A percentile compares a stretch with the other conserved stretches of the same genome.
These are phyloP conservation scores for Conticribra weissflogii DNA, from an alignment of 108 stramenopile genomes.

Conservation along the genomic window DNA sequence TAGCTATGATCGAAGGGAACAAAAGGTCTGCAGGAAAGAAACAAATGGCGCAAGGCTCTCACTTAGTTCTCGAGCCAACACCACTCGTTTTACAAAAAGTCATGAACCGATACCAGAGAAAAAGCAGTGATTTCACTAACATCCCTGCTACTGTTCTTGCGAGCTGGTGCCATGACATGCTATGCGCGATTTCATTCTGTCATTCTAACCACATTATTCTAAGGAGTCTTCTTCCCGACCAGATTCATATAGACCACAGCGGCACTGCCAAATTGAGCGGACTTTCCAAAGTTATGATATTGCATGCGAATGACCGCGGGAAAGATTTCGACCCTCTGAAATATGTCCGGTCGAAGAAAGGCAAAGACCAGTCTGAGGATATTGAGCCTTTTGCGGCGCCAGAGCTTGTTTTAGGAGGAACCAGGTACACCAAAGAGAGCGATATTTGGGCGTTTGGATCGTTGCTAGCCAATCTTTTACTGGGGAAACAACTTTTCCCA, in stretches of 20 bases:
- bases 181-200: slow-evolving; percentile 80
- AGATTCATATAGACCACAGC: slow-evolving; percentile 79
- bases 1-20: slow-evolving; percentile 77
- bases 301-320: slow-evolving; percentile 53
- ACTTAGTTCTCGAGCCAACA: slow-evolving; percentile 78
- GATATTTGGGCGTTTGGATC: slow-evolving; percentile 88
- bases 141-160: slow-evolving; percentile 68
- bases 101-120: slow-evolving; percentile 51
- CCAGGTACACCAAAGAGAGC: slow-evolving; percentile 73
- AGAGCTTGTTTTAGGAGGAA: slow-evolving; percentile 78
- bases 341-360: slow-evolving; percentile 48
- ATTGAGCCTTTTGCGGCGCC: slow-evolving; percentile 75
- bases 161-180: slow-evolving; percentile 77
- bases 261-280: slow-evolving; percentile 77
- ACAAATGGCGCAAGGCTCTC: slow-evolving; percentile 62
- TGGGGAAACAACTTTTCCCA: slow-evolving; percentile 78
- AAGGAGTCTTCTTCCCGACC: slow-evolving; percentile 72
- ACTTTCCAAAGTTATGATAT: slow-evolving; percentile 71
- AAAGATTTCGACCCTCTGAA: slow-evolving; percentile 52
- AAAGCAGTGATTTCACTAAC: slow-evolving; percentile 29
- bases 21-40: slow-evolving; percentile 61
- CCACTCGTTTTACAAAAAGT: slow-evolving; percentile 80
- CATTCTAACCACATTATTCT: slow-evolving; percentile 79
- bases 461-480: slow-evolving; percentile 73
- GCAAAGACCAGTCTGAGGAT: slow-evolving; percentile 61